A percentile compares a stretch with the other conserved stretches of the same genome.
Conservation (phyloP, 148 eudicot genomes). For the Fagopyrum homotropicum region DNA sequence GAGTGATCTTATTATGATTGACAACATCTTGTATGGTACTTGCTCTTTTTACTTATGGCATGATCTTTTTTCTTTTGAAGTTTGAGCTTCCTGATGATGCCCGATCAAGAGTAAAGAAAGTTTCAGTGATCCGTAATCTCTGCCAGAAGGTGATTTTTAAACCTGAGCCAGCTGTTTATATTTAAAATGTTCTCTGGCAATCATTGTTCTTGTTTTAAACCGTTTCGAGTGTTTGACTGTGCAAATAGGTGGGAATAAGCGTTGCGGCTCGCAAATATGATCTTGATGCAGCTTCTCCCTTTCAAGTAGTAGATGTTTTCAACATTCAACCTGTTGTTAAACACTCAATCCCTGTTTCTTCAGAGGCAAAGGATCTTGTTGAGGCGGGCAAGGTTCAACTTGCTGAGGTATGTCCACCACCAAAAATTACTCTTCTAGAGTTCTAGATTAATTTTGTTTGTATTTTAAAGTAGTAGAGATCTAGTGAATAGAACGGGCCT, state of each 20-base stretch:
- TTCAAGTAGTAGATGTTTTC: conserved; percentile 72
- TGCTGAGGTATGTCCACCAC: conserved; percentile 60
- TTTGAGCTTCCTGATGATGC: conserved; percentile 81
- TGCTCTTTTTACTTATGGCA: background rate
- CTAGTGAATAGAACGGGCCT: background rate
- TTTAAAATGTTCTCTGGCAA: background rate
- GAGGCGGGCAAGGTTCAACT: conserved; percentile 89
- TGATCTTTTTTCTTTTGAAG: conserved; percentile 29
- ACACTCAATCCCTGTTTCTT: conserved; percentile 84
- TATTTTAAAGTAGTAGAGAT: background rate
- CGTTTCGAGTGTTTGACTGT: conserved; percentile 10
- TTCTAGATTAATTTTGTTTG: background rate
- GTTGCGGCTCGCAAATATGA: conserved; percentile 84
- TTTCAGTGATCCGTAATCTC: conserved; percentile 89
- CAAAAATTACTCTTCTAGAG: background rate
- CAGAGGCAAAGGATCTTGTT: conserved; percentile 92
- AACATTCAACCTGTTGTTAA: conserved; percentile 85
- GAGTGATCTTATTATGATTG: conserved; percentile 7
- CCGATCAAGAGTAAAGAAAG: conserved; percentile 61
- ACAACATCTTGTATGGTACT: background rate
- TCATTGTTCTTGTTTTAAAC: background rate
- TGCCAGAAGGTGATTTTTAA: conserved; percentile 63
- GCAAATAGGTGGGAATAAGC: conserved; percentile 65
- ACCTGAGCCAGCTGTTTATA: background rate
- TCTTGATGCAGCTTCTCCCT: conserved; percentile 58